Evolutionary conservation across 2,329 filamentous ascomycete species (phyloP).

Genomic region (Aureobasidium sp.): DNA sequence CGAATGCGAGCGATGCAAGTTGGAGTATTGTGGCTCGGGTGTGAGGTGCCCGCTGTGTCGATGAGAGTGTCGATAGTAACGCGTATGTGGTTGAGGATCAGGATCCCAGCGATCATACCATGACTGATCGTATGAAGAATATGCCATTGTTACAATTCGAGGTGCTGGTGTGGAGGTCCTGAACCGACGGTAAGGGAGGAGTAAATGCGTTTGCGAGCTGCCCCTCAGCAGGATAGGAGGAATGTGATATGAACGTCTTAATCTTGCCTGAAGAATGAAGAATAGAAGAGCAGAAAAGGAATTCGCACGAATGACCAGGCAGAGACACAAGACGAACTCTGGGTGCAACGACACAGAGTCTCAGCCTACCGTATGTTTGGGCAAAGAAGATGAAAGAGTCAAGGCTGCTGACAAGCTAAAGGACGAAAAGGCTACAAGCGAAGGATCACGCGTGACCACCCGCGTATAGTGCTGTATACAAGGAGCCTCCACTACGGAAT

Average conservation of each 20-base stretch:
- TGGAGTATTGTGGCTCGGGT: constrained; percentile 21
- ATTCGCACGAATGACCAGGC: background rate
- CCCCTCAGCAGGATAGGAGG: background rate
- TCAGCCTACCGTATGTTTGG: constrained; percentile 7
- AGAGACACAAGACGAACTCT: background rate
- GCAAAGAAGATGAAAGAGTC: background rate
- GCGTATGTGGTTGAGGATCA: background rate
- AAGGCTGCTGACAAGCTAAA: constrained; percentile 13
- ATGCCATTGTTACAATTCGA: background rate
- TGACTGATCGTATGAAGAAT: background rate
- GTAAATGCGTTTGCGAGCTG: background rate
- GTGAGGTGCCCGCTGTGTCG: constrained; percentile 20
- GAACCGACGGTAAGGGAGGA: background rate
- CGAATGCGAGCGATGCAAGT: constrained; percentile 40
- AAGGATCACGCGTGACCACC: constrained; percentile 14
- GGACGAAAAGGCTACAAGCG: background rate
- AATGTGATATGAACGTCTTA: background rate
- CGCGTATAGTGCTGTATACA: constrained; percentile 13
- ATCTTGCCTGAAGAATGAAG: constrained; percentile 4
- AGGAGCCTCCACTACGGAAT: background rate
- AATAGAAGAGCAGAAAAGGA: background rate
- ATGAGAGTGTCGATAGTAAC: constrained; percentile 16
- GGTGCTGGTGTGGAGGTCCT: background rate
- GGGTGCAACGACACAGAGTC: constrained; percentile 1
- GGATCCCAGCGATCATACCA: background rate